These are phyloP conservation scores for Coprinopsis sp. DNA, from an alignment of 768 basidiomycete species.

Conservation along the genomic window DNA sequence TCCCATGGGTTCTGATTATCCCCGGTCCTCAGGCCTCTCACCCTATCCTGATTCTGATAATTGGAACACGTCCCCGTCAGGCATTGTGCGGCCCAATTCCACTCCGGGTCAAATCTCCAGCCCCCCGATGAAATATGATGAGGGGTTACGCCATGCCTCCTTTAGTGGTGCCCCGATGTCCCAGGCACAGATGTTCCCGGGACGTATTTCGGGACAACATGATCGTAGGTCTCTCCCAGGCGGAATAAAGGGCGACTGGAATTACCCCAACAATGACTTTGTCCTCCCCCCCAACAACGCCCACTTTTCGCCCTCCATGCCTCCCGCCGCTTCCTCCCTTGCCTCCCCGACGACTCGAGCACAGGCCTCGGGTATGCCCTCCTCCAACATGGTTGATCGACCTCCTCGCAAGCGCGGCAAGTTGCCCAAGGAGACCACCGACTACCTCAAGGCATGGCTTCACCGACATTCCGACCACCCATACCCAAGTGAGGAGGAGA, in stretches of 20 bases:
- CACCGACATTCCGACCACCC: conserved; percentile 87
- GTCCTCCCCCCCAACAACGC: conserved; percentile 38
- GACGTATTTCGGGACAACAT: conserved; percentile 68
- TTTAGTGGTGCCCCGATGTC: conserved; percentile 50
- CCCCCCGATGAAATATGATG: conserved; percentile 64
- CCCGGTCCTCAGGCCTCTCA: conserved; percentile 40
- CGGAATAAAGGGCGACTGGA: conserved; percentile 69
- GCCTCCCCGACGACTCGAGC: conserved; percentile 46
- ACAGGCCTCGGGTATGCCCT: conserved; percentile 41
- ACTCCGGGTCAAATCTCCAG: conserved; percentile 56
- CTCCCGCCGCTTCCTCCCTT: conserved; percentile 40
- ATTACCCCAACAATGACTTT: conserved; percentile 58
- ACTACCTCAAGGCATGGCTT: conserved; percentile 85
- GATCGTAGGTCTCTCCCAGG: conserved; percentile 49
- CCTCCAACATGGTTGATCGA: conserved; percentile 65
- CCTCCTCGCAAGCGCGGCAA: conserved; percentile 82
- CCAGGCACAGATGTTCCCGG: conserved; percentile 61
- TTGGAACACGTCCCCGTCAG: conserved; percentile 52
- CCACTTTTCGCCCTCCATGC: conserved; percentile 41
- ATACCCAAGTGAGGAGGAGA: conserved; percentile 87
- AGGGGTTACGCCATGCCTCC: conserved; percentile 62
- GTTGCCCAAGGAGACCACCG: conserved; percentile 86
- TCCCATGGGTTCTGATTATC: conserved; percentile 43
- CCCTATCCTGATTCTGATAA: conserved; percentile 47
- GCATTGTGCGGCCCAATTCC: conserved; percentile 64